Percentiles rank a stretch among this genome's conserved stretches.
Evolutionary conservation across 495 filamentous ascomycete genomes (phyloP).

Genomic region (Ascobolus immersus): DNA sequence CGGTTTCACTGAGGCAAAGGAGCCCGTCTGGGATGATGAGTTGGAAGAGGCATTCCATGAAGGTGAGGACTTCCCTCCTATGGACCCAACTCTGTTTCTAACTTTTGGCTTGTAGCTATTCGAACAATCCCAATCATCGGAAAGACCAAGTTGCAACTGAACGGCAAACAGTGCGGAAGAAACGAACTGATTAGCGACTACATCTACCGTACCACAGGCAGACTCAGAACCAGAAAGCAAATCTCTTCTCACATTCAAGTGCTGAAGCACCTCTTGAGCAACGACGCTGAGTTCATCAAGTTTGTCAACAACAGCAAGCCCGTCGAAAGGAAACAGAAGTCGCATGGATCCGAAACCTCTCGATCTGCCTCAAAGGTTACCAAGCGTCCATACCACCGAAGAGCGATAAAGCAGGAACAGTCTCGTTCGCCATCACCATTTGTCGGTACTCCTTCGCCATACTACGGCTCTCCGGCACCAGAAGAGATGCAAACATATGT

Average conservation of each 20-base stretch:
- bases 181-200: conserved; percentile 80
- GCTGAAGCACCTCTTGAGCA: conserved; percentile 53
- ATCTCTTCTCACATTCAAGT: conserved; percentile 95
- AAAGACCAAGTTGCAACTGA: conserved; percentile 45
- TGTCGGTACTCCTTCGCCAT: too few species aligned
- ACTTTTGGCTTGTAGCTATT: conserved; percentile 30
- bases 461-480: too few species aligned
- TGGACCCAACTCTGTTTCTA: conserved; percentile 5
- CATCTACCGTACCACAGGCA: conserved; percentile 44
- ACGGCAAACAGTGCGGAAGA: conserved; percentile 50
- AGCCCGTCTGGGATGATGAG: conserved; percentile 46
- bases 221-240: conserved; percentile 48
- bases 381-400: too few species aligned
- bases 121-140: conserved; percentile 62
- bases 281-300: conserved; percentile 27
- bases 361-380: too few species aligned
- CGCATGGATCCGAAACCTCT: too few species aligned
- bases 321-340: too few species aligned
- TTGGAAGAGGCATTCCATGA: conserved; percentile 74
- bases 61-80: conserved; percentile 27
- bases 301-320: conserved; percentile 7
- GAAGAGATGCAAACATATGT: too few species aligned
- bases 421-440: too few species aligned
- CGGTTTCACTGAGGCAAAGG: too few species aligned
- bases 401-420: too few species aligned